Evolutionary conservation across 148 eudicot genomes (phyloP), one percentile per base, ranked within the genome.

Genomic region (Silene conica): DNA sequence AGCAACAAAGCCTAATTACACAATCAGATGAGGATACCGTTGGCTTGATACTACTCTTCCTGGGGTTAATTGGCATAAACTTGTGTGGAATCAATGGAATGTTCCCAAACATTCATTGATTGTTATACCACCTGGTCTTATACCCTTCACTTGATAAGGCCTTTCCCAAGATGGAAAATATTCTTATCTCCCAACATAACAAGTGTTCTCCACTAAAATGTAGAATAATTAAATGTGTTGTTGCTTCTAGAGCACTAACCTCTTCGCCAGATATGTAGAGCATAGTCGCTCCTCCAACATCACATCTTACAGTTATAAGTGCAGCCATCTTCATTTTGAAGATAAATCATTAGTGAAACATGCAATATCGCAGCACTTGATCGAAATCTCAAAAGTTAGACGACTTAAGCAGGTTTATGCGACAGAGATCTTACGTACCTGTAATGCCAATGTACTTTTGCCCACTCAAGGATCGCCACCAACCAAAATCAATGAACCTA

Each of bases 391-490:
- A 19, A 1, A 0, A 68, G 18, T 9, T 26, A 69, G 41, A 23
- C 72, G 22, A 12, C 19, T 4, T 21, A 22, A 31, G 28, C 55
- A 34, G 10, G 21, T 41, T 67, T 63, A 15, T 48, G 46, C 31
- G 64, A 31, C 15, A 22, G 59, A 76, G 58, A 16, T 52, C n/a
- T 1, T 6, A 9, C 63, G 38, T 82, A 96, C 99, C 96, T 92
- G 96, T 80, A 96, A 82, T 78, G 87, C 74, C 69, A 96, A 67
- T 59, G 99, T 96, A 78, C 99, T 96, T 83, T 96, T 96, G 72
- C 99, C 99, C 81, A 96, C 96, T 72, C 99, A 97, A 66, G 97
- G 99, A 85, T 96, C 99, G 73, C 99, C 99, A 79, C 99, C 99
- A 71, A 96, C 79, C 83, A 96, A 83, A 71, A 88, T 81, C 80